Evolutionary conservation across 345 rosid species (phyloP).

Genomic region (Turnera subulata): DNA sequence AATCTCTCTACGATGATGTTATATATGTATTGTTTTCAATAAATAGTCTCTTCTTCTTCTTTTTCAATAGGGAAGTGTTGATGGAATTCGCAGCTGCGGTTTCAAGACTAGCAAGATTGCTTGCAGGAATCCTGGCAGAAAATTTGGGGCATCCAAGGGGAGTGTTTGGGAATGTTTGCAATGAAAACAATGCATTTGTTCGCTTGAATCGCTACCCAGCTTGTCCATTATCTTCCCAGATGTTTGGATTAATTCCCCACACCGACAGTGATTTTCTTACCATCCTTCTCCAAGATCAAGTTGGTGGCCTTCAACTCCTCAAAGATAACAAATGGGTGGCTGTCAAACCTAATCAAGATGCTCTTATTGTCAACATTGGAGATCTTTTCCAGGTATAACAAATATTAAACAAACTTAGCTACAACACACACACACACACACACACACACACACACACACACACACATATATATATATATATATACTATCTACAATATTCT

Average conservation of each 20-base stretch:
- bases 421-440: too few relatives aligned
- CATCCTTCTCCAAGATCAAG: slow-evolving; percentile 59
- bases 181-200: slow-evolving; percentile 50
- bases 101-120: slow-evolving; percentile 47
- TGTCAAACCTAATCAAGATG: slow-evolving; percentile 57
- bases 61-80: slow-evolving; percentile 41
- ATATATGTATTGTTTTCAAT: too few relatives aligned
- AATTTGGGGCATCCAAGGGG: slow-evolving; percentile 30
- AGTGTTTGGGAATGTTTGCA: slow-evolving; percentile 31
- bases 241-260: slow-evolving; percentile 57
- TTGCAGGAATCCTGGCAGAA: slow-evolving; percentile 43
- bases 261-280: slow-evolving; percentile 73
- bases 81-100: slow-evolving; percentile 44
- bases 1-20: too few relatives aligned
- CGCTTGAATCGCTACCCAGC: slow-evolving; percentile 55
- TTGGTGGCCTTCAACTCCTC: slow-evolving; percentile 70
- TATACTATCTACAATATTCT: too few relatives aligned
- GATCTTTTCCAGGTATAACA: slow-evolving; percentile 70
- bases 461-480: too few relatives aligned
- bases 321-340: slow-evolving; percentile 65
- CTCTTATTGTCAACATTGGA: slow-evolving; percentile 68
- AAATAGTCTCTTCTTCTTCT: too few relatives aligned
- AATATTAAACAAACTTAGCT: too few relatives aligned
- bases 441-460: too few relatives aligned
- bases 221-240: slow-evolving; percentile 42